phyloP scores from a whole-genome alignment of 192 early-diverging fungal species.

The Backusella mclennaniae region DNA sequence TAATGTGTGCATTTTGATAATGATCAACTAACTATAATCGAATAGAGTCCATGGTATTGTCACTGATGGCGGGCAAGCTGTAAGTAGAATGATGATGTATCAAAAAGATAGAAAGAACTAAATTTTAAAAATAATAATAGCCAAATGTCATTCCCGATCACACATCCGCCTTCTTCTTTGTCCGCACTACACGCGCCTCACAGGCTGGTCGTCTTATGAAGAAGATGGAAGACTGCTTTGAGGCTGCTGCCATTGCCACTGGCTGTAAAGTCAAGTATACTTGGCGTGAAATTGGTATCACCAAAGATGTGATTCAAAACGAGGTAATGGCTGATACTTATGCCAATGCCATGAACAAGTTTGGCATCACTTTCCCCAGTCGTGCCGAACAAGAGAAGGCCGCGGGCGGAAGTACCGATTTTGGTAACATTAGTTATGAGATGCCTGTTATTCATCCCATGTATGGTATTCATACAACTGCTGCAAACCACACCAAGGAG shows the following conservation, averaged over 20 bases:
- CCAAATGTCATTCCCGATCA: conserved; percentile 67
- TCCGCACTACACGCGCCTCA: conserved; percentile 51
- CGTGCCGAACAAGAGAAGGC: conserved; percentile 20
- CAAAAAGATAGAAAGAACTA: not conserved
- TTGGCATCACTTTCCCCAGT: conserved; percentile 28
- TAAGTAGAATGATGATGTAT: conserved; percentile 16
- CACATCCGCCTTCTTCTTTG: conserved; percentile 52
- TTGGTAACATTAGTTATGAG: conserved; percentile 66
- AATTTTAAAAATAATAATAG: conserved; percentile 14
- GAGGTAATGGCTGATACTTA: conserved; percentile 36
- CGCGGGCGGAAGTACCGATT: conserved; percentile 58
- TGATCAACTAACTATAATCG: not conserved
- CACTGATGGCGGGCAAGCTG: conserved; percentile 65
- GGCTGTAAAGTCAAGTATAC: conserved; percentile 62
- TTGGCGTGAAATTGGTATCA: conserved; percentile 35
- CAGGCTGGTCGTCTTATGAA: conserved; percentile 50
- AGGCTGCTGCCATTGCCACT: conserved; percentile 64
- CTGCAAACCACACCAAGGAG: conserved; percentile 61
- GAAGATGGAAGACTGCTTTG: conserved; percentile 55
- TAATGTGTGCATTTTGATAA: not conserved
- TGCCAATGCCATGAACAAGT: conserved; percentile 36
- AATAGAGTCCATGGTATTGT: conserved; percentile 72
- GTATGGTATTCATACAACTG: conserved; percentile 44
- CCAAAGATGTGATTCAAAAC: conserved; percentile 48
- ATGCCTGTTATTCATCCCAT: conserved; percentile 50